Conservation (phyloP, 75 land plant genomes). For the Selaginella moellendorffii region DNA sequence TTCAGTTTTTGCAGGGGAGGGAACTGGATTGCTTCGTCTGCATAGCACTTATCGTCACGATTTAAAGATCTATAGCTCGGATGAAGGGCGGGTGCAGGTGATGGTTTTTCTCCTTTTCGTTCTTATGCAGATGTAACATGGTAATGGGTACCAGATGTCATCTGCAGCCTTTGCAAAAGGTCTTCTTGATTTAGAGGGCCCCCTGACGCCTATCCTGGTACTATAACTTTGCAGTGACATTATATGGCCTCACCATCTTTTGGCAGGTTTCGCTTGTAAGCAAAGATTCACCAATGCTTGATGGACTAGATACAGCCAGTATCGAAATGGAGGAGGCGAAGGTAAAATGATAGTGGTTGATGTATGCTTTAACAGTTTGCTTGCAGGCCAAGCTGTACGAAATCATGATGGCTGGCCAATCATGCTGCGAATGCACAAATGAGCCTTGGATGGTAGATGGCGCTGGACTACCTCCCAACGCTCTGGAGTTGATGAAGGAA, state of each 20-base stretch:
- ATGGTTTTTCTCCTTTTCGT: not conserved
- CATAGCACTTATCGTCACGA: constrained; percentile 99
- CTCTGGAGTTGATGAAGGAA: constrained; percentile 58
- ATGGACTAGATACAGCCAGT: constrained; percentile 94
- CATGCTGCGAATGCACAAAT: constrained; percentile 12
- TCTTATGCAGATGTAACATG: not conserved
- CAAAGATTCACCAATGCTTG: constrained; percentile 97
- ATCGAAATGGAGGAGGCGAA: constrained; percentile 92
- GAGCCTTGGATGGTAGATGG: constrained; percentile 95
- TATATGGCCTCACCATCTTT: not conserved
- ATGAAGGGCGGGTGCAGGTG: constrained; percentile 99
- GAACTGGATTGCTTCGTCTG: constrained; percentile 89
- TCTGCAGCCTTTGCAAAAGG: constrained; percentile 99
- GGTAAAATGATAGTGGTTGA: constrained; percentile 25
- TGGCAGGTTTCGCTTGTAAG: constrained; percentile 94
- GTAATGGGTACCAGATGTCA: constrained; percentile 63
- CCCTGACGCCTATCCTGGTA: constrained; percentile 90
- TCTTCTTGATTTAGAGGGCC: constrained; percentile 92
- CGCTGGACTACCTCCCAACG: constrained; percentile 73
- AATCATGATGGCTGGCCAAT: constrained; percentile 34
- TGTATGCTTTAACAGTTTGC: not conserved
- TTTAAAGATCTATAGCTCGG: constrained; percentile 95
- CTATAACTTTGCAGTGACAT: not conserved
- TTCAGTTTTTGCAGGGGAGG: constrained; percentile 51
- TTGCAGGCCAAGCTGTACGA: constrained; percentile 77